Evolutionary conservation across 257 asterid species (phyloP).

Genomic region (Craterostigma plantagineum): DNA sequence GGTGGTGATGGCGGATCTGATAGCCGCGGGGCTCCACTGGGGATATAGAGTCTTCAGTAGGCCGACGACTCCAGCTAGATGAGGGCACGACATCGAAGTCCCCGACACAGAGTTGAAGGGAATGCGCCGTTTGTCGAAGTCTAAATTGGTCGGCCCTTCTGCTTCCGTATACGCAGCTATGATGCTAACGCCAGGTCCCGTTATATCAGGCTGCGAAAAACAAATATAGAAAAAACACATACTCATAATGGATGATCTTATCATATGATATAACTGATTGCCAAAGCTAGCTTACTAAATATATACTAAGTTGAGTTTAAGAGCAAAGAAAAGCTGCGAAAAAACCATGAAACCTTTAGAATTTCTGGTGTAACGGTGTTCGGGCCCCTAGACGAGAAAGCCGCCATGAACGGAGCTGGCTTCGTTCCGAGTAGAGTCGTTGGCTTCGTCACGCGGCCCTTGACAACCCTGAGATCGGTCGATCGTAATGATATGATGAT

Average conservation of each 20-base stretch:
- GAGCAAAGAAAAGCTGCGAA: neutral
- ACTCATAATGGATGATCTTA: neutral
- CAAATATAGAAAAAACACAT: too few species aligned
- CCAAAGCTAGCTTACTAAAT: neutral
- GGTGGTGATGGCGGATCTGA: slow-evolving; percentile 1
- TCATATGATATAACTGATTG: neutral
- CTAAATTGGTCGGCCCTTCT: slow-evolving; percentile 3
- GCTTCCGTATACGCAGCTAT: slow-evolving; percentile 16
- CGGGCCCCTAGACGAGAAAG: slow-evolving; percentile 24
- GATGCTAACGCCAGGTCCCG: slow-evolving; percentile 20
- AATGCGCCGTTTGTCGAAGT: slow-evolving; percentile 1
- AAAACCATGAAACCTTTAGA: slow-evolving; percentile 13
- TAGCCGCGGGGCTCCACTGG: slow-evolving; percentile 6
- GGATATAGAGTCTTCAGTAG: slow-evolving; percentile 2
- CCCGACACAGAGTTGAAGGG: slow-evolving; percentile 3
- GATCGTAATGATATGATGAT: neutral
- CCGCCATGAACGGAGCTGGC: slow-evolving; percentile 18
- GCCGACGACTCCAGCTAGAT: slow-evolving; percentile 6
- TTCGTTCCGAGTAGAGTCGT: slow-evolving; percentile 3
- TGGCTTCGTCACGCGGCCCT: slow-evolving; percentile 11
- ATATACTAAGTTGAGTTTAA: neutral
- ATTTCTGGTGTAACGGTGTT: slow-evolving; percentile 13
- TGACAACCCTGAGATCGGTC: slow-evolving; percentile 5
- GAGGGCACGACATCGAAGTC: slow-evolving; percentile 9
- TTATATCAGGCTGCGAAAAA: slow-evolving; percentile 16